These are phyloP conservation scores for Excoecaria agallocha DNA, from an alignment of 345 rosid genomes.

Conservation along the genomic window DNA sequence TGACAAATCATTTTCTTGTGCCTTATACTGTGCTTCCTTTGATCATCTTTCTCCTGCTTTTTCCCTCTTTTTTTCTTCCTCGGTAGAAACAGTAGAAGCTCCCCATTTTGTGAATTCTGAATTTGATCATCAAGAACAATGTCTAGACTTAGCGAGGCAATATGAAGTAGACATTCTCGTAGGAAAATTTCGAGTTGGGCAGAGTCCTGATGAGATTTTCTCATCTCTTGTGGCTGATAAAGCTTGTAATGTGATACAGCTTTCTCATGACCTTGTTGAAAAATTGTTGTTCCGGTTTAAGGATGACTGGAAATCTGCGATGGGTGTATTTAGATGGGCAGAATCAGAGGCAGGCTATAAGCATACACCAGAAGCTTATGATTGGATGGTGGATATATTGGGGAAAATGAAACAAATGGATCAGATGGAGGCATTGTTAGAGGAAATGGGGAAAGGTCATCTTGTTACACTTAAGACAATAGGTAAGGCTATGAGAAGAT, in stretches of 20 bases:
- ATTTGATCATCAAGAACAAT: conserved; percentile 15
- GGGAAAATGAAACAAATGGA: conserved; percentile 74
- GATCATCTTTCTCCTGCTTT: conserved; percentile 25
- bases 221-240: conserved; percentile 38
- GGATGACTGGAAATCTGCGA: conserved; percentile 81
- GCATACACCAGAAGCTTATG: conserved; percentile 43
- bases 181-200: conserved; percentile 35
- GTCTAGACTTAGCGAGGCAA: conserved; percentile 13
- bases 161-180: conserved; percentile 32
- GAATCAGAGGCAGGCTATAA: conserved; percentile 43
- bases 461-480: conserved; percentile 49
- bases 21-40: conserved; percentile 20
- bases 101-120: conserved; percentile 9
- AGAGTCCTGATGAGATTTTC: conserved; percentile 48
- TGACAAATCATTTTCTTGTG: conserved; percentile 19
- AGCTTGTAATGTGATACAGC: conserved; percentile 33
- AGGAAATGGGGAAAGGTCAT: conserved; percentile 46
- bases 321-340: conserved; percentile 75
- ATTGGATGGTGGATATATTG: conserved; percentile 62
- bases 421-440: conserved; percentile 52
- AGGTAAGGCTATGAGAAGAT: conserved; percentile 77
- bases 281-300: conserved; percentile 57
- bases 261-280: conserved; percentile 46
- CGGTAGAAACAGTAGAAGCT: conserved; percentile 16
- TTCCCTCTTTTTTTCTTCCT: conserved; percentile 4